Evolutionary conservation across 768 basidiomycete genomes (phyloP), one percentile per base, ranked within the genome.

Genomic region (Lentinula sp.): DNA sequence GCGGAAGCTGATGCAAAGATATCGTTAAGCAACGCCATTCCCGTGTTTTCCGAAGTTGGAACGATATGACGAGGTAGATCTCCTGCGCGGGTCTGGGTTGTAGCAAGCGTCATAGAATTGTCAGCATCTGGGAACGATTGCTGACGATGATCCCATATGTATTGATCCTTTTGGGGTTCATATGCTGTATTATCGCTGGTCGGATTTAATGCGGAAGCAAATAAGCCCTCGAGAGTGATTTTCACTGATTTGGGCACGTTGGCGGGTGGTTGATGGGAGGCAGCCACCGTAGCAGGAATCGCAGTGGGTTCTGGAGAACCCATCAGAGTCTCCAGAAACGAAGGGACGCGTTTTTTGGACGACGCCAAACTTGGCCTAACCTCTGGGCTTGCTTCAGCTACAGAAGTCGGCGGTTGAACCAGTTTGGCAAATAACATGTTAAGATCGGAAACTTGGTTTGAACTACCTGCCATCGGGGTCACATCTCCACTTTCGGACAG

Each of bases 381-480:
- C 12, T 48, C 20, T 48, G 18, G 7, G 23, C 23, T 48, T 8
- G 20, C 28, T 15, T 32, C 23, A 16, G 23, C n/a, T 5, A 35
- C 28, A 59, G 33, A 49, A 7, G 3, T 23, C 32, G 57, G 49
- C 15, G 45, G 43, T 49, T 33, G 16, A 13, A 36, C 45, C 33
- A 82, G 68, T 66, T 78, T 81, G 37, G 75, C 71, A 64, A 84
- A 80, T 13, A 85, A 74, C 60, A 76, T 76, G 65, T 82, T 80
- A 39, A 83, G 67, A 39, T 79, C 78, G 6, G 80, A 77, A 33
- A 73, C 8, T 32, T 60, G 57, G 8, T 46, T 59, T 7, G 33
- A 15, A 32, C 32, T 32, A 9, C 28, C 18, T 36, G 45, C 57
- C 48, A 48, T 59, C 6, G 57, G 57, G 4, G 57, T 59, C 20